These are phyloP conservation scores for Fusarium sp. DNA, from an alignment of 2,329 filamentous ascomycete species.

Conservation along the genomic window DNA sequence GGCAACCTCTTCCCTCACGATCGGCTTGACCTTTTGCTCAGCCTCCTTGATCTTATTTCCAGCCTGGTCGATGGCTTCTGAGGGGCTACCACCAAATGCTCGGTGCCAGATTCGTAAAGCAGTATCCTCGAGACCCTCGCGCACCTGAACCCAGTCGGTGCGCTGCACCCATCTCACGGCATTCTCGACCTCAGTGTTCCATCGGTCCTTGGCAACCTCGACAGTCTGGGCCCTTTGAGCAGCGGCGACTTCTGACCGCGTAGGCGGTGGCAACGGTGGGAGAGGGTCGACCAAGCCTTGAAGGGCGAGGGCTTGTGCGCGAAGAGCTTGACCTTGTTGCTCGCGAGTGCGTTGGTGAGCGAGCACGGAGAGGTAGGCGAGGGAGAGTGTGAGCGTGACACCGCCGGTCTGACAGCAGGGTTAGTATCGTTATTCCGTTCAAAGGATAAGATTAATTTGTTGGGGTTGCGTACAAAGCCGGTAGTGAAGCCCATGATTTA, in stretches of 20 bases:
- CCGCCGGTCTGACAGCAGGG: slow-evolving; percentile 69
- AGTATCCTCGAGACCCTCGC: slow-evolving; percentile 64
- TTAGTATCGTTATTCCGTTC: slow-evolving; percentile 8
- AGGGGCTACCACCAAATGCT: slow-evolving; percentile 50
- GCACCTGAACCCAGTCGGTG: slow-evolving; percentile 70
- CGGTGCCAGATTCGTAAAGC: slow-evolving; percentile 57
- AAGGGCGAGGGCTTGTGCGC: slow-evolving; percentile 64
- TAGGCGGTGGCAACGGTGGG: slow-evolving; percentile 58
- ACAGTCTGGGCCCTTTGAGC: slow-evolving; percentile 64
- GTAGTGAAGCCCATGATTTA: slow-evolving; percentile 74
- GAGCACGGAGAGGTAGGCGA: slow-evolving; percentile 76
- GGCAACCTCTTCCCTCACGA: slow-evolving; percentile 47
- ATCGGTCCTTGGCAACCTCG: slow-evolving; percentile 77
- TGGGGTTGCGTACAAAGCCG: slow-evolving; percentile 71
- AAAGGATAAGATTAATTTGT: neutral
- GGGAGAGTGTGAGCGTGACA: slow-evolving; percentile 76
- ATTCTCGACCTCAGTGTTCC: slow-evolving; percentile 78
- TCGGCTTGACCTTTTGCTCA: slow-evolving; percentile 47
- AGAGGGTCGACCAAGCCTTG: slow-evolving; percentile 61
- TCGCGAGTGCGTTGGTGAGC: slow-evolving; percentile 75
- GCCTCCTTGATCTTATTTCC: slow-evolving; percentile 46
- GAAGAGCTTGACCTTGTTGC: slow-evolving; percentile 64
- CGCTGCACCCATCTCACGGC: slow-evolving; percentile 72
- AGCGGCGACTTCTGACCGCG: slow-evolving; percentile 60
- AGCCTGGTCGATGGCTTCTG: slow-evolving; percentile 43